phyloP scores from a whole-genome alignment of 164 flowering plant species.

The Macadamia tetraphylla region DNA sequence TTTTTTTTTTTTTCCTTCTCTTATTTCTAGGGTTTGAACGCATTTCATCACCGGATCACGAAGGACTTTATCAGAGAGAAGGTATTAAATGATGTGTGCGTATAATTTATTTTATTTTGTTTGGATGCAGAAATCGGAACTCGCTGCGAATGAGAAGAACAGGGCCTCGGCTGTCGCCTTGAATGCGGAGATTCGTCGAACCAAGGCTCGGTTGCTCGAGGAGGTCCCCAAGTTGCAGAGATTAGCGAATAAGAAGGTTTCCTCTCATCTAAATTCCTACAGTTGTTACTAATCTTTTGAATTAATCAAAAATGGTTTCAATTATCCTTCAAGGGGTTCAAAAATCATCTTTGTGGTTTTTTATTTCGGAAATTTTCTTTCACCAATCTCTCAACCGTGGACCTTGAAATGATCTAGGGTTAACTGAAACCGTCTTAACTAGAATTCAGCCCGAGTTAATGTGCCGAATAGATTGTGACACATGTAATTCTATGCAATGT shows the following conservation, averaged over 20 bases:
- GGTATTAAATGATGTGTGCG: too few species aligned
- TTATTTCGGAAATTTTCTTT: neutral
- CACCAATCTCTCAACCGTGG: neutral
- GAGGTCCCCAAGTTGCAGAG: slow-evolving; percentile 88
- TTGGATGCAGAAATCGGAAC: slow-evolving; percentile 60
- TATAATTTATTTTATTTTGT: neutral
- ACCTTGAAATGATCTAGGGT: neutral
- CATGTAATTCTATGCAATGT: too few species aligned
- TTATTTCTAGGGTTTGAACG: neutral
- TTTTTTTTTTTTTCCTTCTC: neutral
- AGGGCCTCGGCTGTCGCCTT: slow-evolving; percentile 83
- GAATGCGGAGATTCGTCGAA: slow-evolving; percentile 91
- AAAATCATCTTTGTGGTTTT: neutral
- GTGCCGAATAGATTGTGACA: too few species aligned
- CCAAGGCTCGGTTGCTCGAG: slow-evolving; percentile 79
- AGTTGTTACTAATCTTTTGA: neutral
- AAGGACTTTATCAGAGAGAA: too few species aligned
- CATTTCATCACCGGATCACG: neutral
- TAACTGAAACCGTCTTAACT: too few species aligned
- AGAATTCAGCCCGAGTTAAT: too few species aligned
- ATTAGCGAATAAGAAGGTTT: slow-evolving; percentile 75
- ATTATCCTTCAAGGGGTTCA: neutral
- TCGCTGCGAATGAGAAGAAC: slow-evolving; percentile 58
- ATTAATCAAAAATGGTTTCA: neutral
- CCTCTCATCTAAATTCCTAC: neutral